Percentiles rank a stretch among this genome's conserved stretches.
phyloP scores from a whole-genome alignment of 2,329 filamentous ascomycete species.

The Hymenoscyphus repandus region DNA sequence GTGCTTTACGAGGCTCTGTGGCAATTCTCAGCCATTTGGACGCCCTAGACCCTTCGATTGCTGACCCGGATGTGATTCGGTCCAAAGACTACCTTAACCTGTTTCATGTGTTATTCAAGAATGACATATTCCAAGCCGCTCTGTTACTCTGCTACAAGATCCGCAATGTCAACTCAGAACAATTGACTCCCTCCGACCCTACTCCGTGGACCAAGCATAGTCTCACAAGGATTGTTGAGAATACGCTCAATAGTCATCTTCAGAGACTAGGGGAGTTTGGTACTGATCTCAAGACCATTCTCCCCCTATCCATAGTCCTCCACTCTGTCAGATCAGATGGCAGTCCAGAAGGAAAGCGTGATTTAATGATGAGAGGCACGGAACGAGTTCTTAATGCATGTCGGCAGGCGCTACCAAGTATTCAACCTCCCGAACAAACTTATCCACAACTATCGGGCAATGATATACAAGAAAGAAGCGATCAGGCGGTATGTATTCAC shows the following conservation, averaged over 20 bases:
- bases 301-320: conserved; percentile 29
- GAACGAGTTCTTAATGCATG: conserved; percentile 26
- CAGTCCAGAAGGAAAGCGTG: conserved; percentile 22
- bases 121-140: conserved; percentile 18
- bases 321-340: conserved; percentile 29
- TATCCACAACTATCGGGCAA: background rate
- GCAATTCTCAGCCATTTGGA: conserved; percentile 20
- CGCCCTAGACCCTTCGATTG: conserved; percentile 19
- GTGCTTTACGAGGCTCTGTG: conserved; percentile 15
- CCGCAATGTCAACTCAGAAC: conserved; percentile 8
- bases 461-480: background rate
- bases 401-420: conserved; percentile 12
- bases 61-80: conserved; percentile 17
- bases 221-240: conserved; percentile 27
- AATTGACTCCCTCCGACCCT: background rate
- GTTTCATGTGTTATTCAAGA: conserved; percentile 18
- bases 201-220: conserved; percentile 23
- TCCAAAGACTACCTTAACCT: conserved; percentile 19
- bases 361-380: conserved; percentile 27
- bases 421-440: background rate
- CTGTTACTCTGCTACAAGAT: conserved; percentile 20
- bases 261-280: conserved; percentile 26
- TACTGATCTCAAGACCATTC: conserved; percentile 30
- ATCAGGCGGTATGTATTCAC: background rate
- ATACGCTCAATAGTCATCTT: conserved; percentile 28